These are phyloP conservation scores for Picochlorum sp. DNA, from an alignment of 139 green algal species.

Conservation along the genomic window DNA sequence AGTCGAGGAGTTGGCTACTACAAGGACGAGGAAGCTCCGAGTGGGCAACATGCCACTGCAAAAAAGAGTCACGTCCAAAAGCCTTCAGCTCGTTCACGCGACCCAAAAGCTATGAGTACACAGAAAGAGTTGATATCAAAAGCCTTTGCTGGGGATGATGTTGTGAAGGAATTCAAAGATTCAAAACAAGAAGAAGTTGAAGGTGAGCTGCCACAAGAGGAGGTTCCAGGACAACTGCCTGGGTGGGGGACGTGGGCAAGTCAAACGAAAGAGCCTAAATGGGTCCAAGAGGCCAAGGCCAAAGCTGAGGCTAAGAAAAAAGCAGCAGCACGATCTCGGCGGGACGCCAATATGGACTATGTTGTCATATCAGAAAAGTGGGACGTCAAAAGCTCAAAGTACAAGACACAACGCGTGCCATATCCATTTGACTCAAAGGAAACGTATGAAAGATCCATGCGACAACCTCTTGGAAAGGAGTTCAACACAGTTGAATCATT, in stretches of 20 bases:
- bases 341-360: conserved; percentile 68
- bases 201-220: conserved; percentile 66
- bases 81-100: neutral
- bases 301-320: conserved; percentile 56
- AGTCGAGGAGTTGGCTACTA: conserved; percentile 63
- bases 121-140: conserved; percentile 47
- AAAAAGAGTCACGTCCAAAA: conserved; percentile 2
- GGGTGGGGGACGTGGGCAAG: conserved; percentile 85
- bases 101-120: conserved; percentile 5
- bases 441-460: conserved; percentile 60
- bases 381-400: conserved; percentile 70
- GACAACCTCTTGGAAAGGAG: conserved; percentile 75
- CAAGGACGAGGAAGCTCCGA: conserved; percentile 17
- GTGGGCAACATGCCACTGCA: neutral
- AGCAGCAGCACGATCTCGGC: conserved; percentile 42
- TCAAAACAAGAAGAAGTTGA: conserved; percentile 73
- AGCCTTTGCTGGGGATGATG: conserved; percentile 88
- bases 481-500: conserved; percentile 77
- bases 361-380: conserved; percentile 85
- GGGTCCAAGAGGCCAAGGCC: conserved; percentile 51
- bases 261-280: conserved; percentile 62
- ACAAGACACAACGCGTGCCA: conserved; percentile 51
- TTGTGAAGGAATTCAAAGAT: conserved; percentile 78
- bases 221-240: conserved; percentile 56
- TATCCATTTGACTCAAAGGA: conserved; percentile 62